These are phyloP conservation scores for Cyclaneusma minus DNA, from an alignment of 2,329 filamentous ascomycete genomes.

Conservation along the genomic window DNA sequence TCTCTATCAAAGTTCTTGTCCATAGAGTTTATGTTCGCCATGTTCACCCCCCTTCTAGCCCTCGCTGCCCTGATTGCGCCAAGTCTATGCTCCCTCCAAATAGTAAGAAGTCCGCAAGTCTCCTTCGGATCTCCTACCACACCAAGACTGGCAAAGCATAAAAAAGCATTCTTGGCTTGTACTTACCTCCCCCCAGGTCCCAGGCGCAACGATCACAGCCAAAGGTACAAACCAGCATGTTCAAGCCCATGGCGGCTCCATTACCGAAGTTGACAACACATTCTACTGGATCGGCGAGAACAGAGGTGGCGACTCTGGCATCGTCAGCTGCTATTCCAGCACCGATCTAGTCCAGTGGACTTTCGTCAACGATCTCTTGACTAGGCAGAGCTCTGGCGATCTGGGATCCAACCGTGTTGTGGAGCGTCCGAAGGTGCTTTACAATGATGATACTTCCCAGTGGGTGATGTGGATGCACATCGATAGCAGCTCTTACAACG, in stretches of 20 bases:
- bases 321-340: conserved; percentile 53
- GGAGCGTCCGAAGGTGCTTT: conserved; percentile 53
- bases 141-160: too few species aligned
- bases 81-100: too few species aligned
- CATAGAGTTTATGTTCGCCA: too few species aligned
- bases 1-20: too few species aligned
- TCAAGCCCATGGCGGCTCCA: conserved; percentile 50
- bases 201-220: conserved; percentile 16
- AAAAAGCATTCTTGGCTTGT: too few species aligned
- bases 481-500: conserved; percentile 42
- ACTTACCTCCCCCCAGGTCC: too few species aligned
- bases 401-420: conserved; percentile 46
- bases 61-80: too few species aligned
- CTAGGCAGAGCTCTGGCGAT: conserved; percentile 34
- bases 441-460: conserved; percentile 44
- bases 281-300: conserved; percentile 60
- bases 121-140: too few species aligned
- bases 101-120: too few species aligned
- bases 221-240: conserved; percentile 32
- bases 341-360: conserved; percentile 48
- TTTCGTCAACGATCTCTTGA: conserved; percentile 42
- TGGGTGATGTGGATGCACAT: conserved; percentile 61
- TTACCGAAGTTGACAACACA: conserved; percentile 39
- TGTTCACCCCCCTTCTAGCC: too few species aligned
- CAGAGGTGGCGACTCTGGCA: conserved; percentile 46